A percentile compares a stretch with the other conserved stretches of the same genome.
These are phyloP conservation scores for Microsporum audouinii DNA, from an alignment of 2,329 filamentous ascomycete species.

Conservation along the genomic window DNA sequence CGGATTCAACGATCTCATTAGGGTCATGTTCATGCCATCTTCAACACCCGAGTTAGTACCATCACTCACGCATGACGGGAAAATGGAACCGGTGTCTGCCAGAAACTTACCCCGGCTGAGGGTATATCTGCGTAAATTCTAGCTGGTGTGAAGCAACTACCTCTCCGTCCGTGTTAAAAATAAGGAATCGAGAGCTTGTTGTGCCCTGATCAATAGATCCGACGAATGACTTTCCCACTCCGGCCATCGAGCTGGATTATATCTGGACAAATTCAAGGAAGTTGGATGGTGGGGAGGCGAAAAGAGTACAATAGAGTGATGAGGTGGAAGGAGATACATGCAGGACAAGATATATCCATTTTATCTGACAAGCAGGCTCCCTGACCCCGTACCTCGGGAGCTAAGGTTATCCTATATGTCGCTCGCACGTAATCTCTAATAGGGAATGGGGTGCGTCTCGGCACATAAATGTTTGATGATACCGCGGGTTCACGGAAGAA, in stretches of 20 bases:
- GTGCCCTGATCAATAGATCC: conserved; percentile 87
- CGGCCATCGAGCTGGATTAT: background rate
- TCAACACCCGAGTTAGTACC: conserved; percentile 6
- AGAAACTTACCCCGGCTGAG: conserved; percentile 64
- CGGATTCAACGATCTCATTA: conserved; percentile 60
- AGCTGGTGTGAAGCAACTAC: conserved; percentile 75
- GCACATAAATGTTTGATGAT: background rate
- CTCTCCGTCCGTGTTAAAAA: conserved; percentile 70
- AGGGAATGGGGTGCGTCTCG: background rate
- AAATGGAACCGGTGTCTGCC: background rate
- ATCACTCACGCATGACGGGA: background rate
- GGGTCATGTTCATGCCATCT: conserved; percentile 91
- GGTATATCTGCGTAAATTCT: conserved; percentile 76
- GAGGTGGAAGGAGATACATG: background rate
- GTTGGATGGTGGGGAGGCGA: background rate
- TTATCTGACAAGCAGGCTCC: background rate
- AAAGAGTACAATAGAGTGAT: background rate
- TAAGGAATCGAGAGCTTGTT: conserved; percentile 78
- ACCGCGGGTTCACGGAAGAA: background rate
- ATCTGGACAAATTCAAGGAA: background rate
- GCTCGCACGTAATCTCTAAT: background rate
- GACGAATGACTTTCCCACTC: conserved; percentile 44
- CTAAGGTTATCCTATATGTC: background rate
- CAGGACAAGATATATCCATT: background rate
- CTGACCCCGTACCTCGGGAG: background rate